Evolutionary conservation across 2,329 filamentous ascomycete species (phyloP).

Genomic region (Basipetospora chlamydospora): DNA sequence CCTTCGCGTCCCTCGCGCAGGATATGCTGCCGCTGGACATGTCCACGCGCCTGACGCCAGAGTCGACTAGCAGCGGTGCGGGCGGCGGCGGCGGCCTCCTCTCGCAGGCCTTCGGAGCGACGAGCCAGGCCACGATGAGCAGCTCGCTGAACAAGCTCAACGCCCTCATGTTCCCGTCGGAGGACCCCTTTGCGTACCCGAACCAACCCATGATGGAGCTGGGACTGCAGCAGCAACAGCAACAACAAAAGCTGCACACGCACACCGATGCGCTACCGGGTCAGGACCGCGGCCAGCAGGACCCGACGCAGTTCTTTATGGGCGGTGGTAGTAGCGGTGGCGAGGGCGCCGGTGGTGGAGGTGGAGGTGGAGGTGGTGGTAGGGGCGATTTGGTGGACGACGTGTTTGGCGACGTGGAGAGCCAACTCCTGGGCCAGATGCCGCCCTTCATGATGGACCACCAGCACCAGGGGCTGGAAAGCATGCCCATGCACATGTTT

Average conservation of each 20-base stretch:
- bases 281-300: slow-evolving; percentile 14
- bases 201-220: slow-evolving; percentile 58
- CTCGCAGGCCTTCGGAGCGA: slow-evolving; percentile 9
- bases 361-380: no score
- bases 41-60: slow-evolving; percentile 25
- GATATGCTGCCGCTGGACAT: slow-evolving; percentile 32
- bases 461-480: slow-evolving; percentile 4
- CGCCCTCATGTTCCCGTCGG: slow-evolving; percentile 67
- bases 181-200: slow-evolving; percentile 66
- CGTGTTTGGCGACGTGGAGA: slow-evolving; percentile 54
- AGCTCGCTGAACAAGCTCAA: slow-evolving; percentile 52
- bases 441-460: slow-evolving; percentile 50
- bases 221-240: slow-evolving; percentile 23
- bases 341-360: no score
- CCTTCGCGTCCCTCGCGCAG: slow-evolving; percentile 18
- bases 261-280: slow-evolving; percentile 15
- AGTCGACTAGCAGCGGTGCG: slow-evolving; percentile 27
- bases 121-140: slow-evolving; percentile 14
- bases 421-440: slow-evolving; percentile 55
- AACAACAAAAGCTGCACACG: no score
- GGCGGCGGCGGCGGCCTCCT: slow-evolving; percentile 24
- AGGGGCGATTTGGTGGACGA: no score
- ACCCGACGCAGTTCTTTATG: slow-evolving; percentile 32
- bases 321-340: no score
- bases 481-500: slow-evolving; percentile 1